Evolutionary conservation across 805 yeast species (phyloP), one percentile per base, ranked within the genome.

Genomic region (Saturnispora galanensis): DNA sequence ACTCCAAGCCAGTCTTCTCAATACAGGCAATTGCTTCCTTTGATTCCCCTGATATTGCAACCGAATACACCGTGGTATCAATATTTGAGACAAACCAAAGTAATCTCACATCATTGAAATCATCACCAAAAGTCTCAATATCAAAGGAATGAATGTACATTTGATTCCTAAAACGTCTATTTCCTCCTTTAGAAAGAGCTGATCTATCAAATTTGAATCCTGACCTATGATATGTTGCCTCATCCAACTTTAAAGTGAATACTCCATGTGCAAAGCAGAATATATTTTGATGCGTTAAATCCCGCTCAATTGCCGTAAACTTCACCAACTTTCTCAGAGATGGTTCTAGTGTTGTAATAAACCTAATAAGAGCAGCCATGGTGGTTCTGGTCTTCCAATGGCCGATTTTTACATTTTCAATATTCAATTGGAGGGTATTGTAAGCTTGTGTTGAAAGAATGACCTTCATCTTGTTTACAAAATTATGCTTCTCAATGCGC

Each of bases 141-240:
- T 56, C 54, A 21, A 61, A 53, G 11, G 42, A 41, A 7, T 56
- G 46, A 31, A 53, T 55, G 44, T 45, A 60, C 53, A 59, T 41
- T 38, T 54, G 53, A 10, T 38, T 45, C 28, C 43, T 45, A 6
- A 50, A 40, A 13, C 48, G 52, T 37, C 44, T 53, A 38, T 57
- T 56, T 2, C 61, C 26, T 21, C 26, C 63, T 12, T 44, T 42
- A 1, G 63, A 57, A 10, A 54, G 47, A 2, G 45, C 50, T 2
- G 68, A 53, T 35, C 46, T 45, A 12, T 45, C 52, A 2, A 69
- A 69, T 9, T 46, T 45, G 5, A 68, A 49, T 0, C 73, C 73
- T 1, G 66, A 55, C 32, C 50, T 48, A 30, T 52, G 47, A 48
- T 65, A 68, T 1, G 57, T 48, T 9, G 56, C 62, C 9, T 55